These are phyloP conservation scores for Phalaenopsis equestris DNA, from an alignment of 106 monocot species.

Conservation along the genomic window DNA sequence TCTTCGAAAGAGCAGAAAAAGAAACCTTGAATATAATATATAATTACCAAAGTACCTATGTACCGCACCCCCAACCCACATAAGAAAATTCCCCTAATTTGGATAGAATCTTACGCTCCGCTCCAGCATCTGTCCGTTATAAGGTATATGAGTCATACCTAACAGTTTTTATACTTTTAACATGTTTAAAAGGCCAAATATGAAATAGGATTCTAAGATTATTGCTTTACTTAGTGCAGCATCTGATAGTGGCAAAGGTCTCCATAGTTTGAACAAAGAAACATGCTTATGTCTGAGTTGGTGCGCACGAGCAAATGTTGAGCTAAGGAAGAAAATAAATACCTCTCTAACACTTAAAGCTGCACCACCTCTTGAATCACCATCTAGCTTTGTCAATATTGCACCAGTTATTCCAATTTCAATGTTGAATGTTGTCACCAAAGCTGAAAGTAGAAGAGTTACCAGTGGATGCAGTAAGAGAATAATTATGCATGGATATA, in stretches of 20 bases:
- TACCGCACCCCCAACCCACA: no score
- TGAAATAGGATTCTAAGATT: background rate
- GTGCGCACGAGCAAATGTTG: background rate
- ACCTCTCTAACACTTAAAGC: slow-evolving; percentile 99
- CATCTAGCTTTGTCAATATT: slow-evolving; percentile 94
- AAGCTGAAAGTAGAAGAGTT: slow-evolving; percentile 38
- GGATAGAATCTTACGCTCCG: no score
- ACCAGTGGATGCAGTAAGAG: background rate
- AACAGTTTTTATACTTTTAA: background rate
- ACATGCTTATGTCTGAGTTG: background rate
- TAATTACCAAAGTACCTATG: no score
- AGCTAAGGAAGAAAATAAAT: background rate
- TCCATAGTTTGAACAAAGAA: background rate
- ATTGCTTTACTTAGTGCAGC: background rate
- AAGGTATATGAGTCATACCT: no score
- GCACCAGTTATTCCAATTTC: slow-evolving; percentile 98
- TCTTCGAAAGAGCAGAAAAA: no score
- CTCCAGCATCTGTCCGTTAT: no score
- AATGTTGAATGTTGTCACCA: slow-evolving; percentile 94
- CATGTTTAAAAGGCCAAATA: background rate
- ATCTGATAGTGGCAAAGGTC: background rate
- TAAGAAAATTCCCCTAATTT: no score
- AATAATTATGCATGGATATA: no score
- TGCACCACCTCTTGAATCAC: slow-evolving; percentile 96
- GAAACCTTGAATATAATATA: no score